These are phyloP conservation scores for Gentiana dahurica DNA, from an alignment of 257 asterid genomes.

Conservation along the genomic window DNA sequence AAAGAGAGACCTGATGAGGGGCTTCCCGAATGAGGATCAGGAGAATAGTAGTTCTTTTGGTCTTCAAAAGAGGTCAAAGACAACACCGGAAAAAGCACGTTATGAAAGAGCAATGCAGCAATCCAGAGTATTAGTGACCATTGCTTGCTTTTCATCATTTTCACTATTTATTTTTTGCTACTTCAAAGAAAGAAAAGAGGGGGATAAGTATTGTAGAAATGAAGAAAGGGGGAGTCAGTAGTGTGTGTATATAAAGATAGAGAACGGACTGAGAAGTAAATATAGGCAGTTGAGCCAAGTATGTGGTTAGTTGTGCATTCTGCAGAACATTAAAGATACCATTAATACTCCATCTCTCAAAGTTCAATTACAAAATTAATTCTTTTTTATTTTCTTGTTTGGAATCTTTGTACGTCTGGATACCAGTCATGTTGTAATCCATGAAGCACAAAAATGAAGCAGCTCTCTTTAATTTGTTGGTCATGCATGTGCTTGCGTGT, in stretches of 20 bases:
- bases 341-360: constrained; percentile 25
- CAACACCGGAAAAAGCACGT: constrained; percentile 27
- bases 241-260: constrained; percentile 18
- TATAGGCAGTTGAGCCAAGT: constrained; percentile 47
- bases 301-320: constrained; percentile 57
- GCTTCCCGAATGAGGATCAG: constrained; percentile 37
- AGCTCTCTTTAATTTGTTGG: too few species aligned
- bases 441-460: too few species aligned
- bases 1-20: constrained; percentile 37
- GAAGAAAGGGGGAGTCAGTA: not conserved
- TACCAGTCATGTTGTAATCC: too few species aligned
- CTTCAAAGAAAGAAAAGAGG: not conserved
- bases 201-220: constrained; percentile 1
- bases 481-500: too few species aligned
- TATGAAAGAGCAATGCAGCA: constrained; percentile 45
- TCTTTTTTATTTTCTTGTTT: too few species aligned
- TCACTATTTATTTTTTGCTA: constrained; percentile 17
- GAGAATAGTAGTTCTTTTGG: constrained; percentile 53
- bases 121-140: constrained; percentile 37
- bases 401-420: too few species aligned
- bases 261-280: constrained; percentile 45
- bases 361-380: too few species aligned
- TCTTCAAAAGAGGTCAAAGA: constrained; percentile 34
- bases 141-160: constrained; percentile 24
- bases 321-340: constrained; percentile 46